Base-by-base conservation (phyloP, 306 rosid species). In the Trifolium dubium region DNA sequence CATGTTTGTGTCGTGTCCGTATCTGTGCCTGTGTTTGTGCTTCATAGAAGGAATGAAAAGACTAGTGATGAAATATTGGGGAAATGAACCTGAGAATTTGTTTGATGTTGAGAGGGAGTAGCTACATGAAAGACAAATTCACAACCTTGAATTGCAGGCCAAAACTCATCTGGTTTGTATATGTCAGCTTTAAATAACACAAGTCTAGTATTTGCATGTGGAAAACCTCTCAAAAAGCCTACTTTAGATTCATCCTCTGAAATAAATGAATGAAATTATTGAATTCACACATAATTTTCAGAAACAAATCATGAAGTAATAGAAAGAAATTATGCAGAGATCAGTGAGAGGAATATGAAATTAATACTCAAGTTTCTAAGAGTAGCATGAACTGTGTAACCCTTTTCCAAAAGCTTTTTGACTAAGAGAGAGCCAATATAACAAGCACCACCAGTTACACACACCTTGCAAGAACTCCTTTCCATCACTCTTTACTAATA, bases 381-480 rank as follows among this genome's bases (percentile, higher is more conserved):
- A 3, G 95, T 85, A 13, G 89, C 75, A 54, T 87, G 94, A 12
- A 89, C 87, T 0, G 69, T 75, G 69, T 77, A 79, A n/a, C 88
- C 92, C 39, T 78, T 79, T 19, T 75, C 58, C 2, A 89, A 50
- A 39, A 87, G 89, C 67, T 13, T 80, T 15, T 82, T 78, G 8
- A 83, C 80, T 2, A 85, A 82, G 39, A n/a, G 76, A 63, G 86
- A 63, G 1, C 82, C 87, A 10, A 89, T 53, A 8, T 54, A 85
- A 14, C 95, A 81, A 15, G 85, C 34, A 43, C 76, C 86, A 0
- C 95, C 87, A 0, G 90, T 87, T 2, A 89, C 88, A 50, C 95
- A 82, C 8, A 87, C 95, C 70, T 72, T 64, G 15, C 60, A 0
- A 15, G 23, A 0, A 1, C 2, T 12, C 6, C 35, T 23, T 23